phyloP scores from a whole-genome alignment of 805 yeast species.

The Ogataea paradorogensis region DNA sequence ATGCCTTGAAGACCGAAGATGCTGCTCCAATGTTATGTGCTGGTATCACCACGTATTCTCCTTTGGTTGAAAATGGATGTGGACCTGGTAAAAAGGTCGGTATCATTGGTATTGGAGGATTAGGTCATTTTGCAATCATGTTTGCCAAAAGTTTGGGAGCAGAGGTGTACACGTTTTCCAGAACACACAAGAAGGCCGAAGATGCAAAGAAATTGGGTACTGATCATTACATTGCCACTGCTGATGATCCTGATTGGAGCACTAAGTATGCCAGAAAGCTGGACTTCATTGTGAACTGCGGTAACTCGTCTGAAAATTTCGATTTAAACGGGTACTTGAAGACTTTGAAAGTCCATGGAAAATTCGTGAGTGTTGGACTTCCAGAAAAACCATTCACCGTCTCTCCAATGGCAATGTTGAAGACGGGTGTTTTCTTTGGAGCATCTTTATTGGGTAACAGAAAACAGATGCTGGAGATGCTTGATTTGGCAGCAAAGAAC shows the following conservation, averaged over 20 bases:
- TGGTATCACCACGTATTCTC: slow-evolving; percentile 71
- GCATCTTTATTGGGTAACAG: slow-evolving; percentile 62
- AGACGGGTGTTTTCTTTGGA: slow-evolving; percentile 51
- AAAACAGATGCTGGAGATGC: slow-evolving; percentile 63
- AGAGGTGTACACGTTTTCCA: slow-evolving; percentile 55
- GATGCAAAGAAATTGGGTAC: slow-evolving; percentile 58
- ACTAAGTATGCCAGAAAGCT: slow-evolving; percentile 32
- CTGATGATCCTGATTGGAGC: slow-evolving; percentile 36
- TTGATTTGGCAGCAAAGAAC: slow-evolving; percentile 59
- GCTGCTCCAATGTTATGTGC: slow-evolving; percentile 80
- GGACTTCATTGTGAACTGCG: slow-evolving; percentile 43
- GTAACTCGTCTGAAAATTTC: slow-evolving; percentile 7
- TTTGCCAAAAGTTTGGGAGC: slow-evolving; percentile 64
- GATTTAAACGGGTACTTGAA: slow-evolving; percentile 43
- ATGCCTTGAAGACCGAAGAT: slow-evolving; percentile 46
- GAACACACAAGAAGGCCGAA: slow-evolving; percentile 46
- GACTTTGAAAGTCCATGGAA: slow-evolving; percentile 59
- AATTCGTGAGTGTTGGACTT: slow-evolving; percentile 44
- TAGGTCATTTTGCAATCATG: slow-evolving; percentile 61
- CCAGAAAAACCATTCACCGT: slow-evolving; percentile 21
- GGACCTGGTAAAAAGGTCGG: slow-evolving; percentile 44
- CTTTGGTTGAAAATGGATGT: slow-evolving; percentile 50
- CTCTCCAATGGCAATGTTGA: slow-evolving; percentile 30
- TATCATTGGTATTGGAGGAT: slow-evolving; percentile 63
- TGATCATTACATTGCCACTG: slow-evolving; percentile 51